Evolutionary conservation across 768 basidiomycete species (phyloP).

Genomic region (Trametopsis cervina): DNA sequence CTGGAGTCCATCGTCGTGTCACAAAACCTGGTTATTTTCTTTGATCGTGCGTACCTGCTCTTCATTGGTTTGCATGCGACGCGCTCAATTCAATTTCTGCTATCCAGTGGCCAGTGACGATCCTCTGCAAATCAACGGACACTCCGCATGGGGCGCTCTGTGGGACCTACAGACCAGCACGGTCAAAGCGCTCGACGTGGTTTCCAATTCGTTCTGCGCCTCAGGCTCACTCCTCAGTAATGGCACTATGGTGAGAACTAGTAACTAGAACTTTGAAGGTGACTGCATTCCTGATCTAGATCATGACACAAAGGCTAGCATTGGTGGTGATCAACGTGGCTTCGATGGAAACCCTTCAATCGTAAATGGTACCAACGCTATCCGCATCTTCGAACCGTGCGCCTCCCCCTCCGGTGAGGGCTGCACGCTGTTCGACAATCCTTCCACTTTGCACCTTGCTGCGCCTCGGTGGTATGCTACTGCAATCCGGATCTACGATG

Average conservation of each 20-base stretch:
- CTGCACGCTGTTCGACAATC: constrained; percentile 26
- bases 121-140: constrained; percentile 16
- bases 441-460: constrained; percentile 18
- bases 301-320: constrained; percentile 14
- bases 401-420: constrained; percentile 17
- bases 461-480: constrained; percentile 25
- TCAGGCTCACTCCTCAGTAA: constrained; percentile 27
- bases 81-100: not conserved
- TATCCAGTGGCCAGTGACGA: constrained; percentile 11
- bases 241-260: constrained; percentile 25
- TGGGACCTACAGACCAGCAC: constrained; percentile 19
- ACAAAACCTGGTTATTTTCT: constrained; percentile 17
- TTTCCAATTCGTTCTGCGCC: constrained; percentile 28
- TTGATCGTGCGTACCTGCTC: constrained; percentile 16
- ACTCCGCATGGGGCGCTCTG: constrained; percentile 21
- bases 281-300: not conserved
- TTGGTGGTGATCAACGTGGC: constrained; percentile 15
- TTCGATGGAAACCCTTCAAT: constrained; percentile 11
- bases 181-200: constrained; percentile 18
- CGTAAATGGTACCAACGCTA: constrained; percentile 12
- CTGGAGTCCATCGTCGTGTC: constrained; percentile 21
- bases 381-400: constrained; percentile 27
- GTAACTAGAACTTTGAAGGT: not conserved
- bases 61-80: not conserved
- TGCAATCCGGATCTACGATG: constrained; percentile 24